Evolutionary conservation across 805 yeast genomes (phyloP).

Genomic region (Dipodascus geniculatus): DNA sequence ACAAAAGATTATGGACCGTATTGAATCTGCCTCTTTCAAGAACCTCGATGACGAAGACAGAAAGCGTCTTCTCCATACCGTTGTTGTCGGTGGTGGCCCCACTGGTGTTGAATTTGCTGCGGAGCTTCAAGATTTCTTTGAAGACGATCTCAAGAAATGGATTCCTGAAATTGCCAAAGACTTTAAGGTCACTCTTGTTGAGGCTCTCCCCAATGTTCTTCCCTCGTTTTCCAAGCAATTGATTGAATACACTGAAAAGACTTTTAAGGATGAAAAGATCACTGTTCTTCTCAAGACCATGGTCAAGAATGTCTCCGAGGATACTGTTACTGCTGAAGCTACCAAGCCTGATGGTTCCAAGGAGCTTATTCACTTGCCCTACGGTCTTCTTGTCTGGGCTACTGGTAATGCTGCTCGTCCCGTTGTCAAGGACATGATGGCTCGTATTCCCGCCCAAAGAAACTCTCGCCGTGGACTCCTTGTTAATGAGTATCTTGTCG

Average conservation of each 20-base stretch:
- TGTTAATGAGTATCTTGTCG: conserved; percentile 69
- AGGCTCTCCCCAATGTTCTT: conserved; percentile 84
- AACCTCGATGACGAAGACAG: conserved; percentile 60
- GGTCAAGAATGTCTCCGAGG: conserved; percentile 74
- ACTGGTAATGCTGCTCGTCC: conserved; percentile 91
- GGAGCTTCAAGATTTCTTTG: conserved; percentile 87
- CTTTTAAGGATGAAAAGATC: conserved; percentile 57
- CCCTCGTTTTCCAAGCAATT: conserved; percentile 33
- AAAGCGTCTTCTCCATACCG: conserved; percentile 71
- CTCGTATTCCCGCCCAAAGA: conserved; percentile 56
- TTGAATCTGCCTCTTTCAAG: conserved; percentile 80
- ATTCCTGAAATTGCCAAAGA: conserved; percentile 78
- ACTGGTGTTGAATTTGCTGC: conserved; percentile 98
- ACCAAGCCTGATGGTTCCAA: conserved; percentile 58
- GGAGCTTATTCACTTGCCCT: conserved; percentile 56
- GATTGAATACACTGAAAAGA: conserved; percentile 61
- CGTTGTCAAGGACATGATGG: conserved; percentile 53
- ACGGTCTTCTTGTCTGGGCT: conserved; percentile 94
- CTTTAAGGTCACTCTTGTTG: conserved; percentile 73
- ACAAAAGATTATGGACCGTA: conserved; percentile 68
- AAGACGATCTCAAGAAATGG: conserved; percentile 82
- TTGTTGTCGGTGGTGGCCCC: conserved; percentile 98
- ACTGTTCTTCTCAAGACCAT: conserved; percentile 72
- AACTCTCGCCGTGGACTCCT: conserved; percentile 84
- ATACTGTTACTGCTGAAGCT: conserved; percentile 55